Evolutionary conservation across 495 filamentous ascomycete species (phyloP).

Genomic region (Oleoguttula mirabilis): DNA sequence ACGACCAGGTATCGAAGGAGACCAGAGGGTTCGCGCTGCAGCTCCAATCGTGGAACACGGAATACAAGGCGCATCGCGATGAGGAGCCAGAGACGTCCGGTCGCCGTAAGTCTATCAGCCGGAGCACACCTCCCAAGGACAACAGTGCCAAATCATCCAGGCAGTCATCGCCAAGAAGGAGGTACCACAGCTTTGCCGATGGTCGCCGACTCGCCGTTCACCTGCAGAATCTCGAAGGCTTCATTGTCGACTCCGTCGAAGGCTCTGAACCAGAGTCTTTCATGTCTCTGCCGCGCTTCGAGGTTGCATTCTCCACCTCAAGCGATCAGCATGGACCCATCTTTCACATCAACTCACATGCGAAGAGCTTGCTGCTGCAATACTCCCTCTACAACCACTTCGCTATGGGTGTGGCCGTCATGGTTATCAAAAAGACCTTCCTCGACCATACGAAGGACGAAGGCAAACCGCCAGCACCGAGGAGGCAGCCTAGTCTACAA

Average conservation of each 20-base stretch:
- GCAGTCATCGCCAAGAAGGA: slow-evolving; percentile 50
- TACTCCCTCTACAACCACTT: slow-evolving; percentile 95
- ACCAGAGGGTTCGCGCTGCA: slow-evolving; percentile 74
- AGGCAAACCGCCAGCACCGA: background rate
- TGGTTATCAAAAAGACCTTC: slow-evolving; percentile 66
- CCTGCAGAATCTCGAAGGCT: slow-evolving; percentile 69
- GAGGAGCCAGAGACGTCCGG: slow-evolving; percentile 42
- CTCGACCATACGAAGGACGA: slow-evolving; percentile 21
- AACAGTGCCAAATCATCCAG: slow-evolving; percentile 31
- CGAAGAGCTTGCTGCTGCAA: slow-evolving; percentile 65
- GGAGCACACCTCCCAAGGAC: slow-evolving; percentile 41
- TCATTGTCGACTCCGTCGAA: slow-evolving; percentile 76
- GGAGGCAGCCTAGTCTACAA: background rate
- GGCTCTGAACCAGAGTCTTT: slow-evolving; percentile 78
- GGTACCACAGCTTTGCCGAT: slow-evolving; percentile 46
- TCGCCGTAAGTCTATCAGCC: slow-evolving; percentile 39
- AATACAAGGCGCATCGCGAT: slow-evolving; percentile 72
- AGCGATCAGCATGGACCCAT: slow-evolving; percentile 77
- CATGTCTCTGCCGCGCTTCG: slow-evolving; percentile 72
- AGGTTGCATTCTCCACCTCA: slow-evolving; percentile 70
- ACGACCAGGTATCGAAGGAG: slow-evolving; percentile 63
- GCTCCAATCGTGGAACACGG: slow-evolving; percentile 78
- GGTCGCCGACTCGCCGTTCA: slow-evolving; percentile 73
- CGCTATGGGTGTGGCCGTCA: slow-evolving; percentile 67
- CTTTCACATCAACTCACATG: slow-evolving; percentile 71